Percentiles rank a stretch among this genome's conserved stretches.
phyloP scores from a whole-genome alignment of 2,329 filamentous ascomycete genomes.

The Fusarium pseudograminearum region DNA sequence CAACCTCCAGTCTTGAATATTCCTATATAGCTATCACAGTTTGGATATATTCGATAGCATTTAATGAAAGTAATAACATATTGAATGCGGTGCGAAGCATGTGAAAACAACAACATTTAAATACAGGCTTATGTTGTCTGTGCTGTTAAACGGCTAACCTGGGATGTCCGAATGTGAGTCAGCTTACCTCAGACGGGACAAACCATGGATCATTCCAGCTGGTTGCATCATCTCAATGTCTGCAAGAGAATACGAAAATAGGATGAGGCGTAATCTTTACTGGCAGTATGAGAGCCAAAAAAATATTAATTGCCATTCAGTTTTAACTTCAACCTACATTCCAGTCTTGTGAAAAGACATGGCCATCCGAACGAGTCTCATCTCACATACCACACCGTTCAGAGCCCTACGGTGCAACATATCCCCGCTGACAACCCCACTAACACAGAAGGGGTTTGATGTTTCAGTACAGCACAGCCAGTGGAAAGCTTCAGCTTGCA shows the following conservation, averaged over 20 bases:
- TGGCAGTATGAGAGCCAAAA: accelerated
- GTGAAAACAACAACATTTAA: accelerated
- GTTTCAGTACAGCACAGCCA: neutral
- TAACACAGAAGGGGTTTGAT: neutral
- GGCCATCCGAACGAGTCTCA: neutral
- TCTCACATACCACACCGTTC: neutral
- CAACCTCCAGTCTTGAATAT: neutral
- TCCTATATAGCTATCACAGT: neutral
- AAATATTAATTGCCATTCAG: neutral
- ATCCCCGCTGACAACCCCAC: conserved; percentile 7
- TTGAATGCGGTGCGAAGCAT: accelerated
- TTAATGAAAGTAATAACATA: neutral
- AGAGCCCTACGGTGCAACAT: no score
- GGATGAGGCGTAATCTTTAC: accelerated
- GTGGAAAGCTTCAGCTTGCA: neutral
- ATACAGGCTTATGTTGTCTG: neutral
- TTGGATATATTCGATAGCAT: neutral
- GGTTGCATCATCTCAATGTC: neutral
- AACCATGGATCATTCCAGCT: neutral
- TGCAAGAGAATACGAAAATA: neutral
- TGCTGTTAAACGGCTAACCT: neutral
- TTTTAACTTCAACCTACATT: neutral
- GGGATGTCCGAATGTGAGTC: accelerated
- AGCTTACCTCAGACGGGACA: conserved; percentile 12
- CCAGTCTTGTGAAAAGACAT: neutral